Conservation (phyloP, 176 grass and related monocot genomes). For the Cocos nucifera region DNA sequence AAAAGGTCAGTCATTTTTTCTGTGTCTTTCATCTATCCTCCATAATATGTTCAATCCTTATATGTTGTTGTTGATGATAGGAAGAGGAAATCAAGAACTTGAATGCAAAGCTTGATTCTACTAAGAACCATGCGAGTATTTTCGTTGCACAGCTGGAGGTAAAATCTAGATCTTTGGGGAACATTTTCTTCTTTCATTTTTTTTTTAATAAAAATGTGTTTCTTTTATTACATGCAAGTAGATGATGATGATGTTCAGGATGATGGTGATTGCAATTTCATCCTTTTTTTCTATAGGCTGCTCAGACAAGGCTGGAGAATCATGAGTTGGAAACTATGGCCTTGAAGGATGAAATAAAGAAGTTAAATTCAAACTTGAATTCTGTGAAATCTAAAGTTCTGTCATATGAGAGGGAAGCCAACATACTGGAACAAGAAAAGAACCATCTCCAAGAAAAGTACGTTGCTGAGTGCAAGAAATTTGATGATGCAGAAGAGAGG, state of each 20-base stretch:
- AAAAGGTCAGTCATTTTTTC: constrained; percentile 55
- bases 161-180: neutral
- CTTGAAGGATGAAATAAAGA: constrained; percentile 69
- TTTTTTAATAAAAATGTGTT: no score
- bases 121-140: constrained; percentile 33
- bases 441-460: constrained; percentile 70
- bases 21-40: neutral
- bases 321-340: constrained; percentile 42
- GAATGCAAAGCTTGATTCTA: constrained; percentile 38
- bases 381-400: constrained; percentile 34
- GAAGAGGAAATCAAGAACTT: constrained; percentile 72
- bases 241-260: neutral
- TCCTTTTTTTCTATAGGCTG: constrained; percentile 35
- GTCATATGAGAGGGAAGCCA: constrained; percentile 55
- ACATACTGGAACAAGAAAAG: constrained; percentile 77
- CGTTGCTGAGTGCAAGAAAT: constrained; percentile 51
- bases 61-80: constrained; percentile 22
- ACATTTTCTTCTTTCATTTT: no score
- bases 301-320: constrained; percentile 26
- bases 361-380: constrained; percentile 43
- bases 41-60: neutral
- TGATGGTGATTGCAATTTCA: constrained; percentile 1
- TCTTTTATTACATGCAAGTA: no score
- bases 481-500: constrained; percentile 51
- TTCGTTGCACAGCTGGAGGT: constrained; percentile 50